A percentile compares a stretch with the other conserved stretches of the same genome.
Conservation (phyloP, 192 early-diverging fungal genomes). For the Gamsiella multidivaricata region DNA sequence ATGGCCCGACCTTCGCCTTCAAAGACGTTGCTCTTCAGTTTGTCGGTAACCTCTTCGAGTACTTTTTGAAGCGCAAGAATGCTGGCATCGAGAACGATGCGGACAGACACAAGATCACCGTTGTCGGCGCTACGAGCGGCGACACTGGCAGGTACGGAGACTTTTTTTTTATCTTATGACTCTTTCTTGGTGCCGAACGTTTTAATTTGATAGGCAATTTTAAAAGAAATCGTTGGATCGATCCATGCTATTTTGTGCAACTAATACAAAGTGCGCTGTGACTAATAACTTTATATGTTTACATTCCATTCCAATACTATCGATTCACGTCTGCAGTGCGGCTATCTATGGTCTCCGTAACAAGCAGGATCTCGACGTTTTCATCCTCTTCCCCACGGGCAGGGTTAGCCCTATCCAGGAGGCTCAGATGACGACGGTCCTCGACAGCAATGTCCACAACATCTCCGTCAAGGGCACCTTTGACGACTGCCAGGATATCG, state of each 20-base stretch:
- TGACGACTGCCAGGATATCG: constrained; percentile 97
- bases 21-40: constrained; percentile 98
- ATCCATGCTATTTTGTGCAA: neutral
- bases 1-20: constrained; percentile 98
- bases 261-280: constrained; percentile 6
- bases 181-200: no score
- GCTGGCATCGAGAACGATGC: constrained; percentile 57
- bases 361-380: constrained; percentile 93
- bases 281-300: constrained; percentile 45
- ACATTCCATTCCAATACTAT: constrained; percentile 4
- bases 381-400: constrained; percentile 91
- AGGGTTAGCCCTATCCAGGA: constrained; percentile 95
- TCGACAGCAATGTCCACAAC: constrained; percentile 94
- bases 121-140: constrained; percentile 95
- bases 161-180: constrained; percentile 5
- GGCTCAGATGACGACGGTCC: constrained; percentile 97
- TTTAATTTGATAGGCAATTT: no score
- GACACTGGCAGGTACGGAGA: constrained; percentile 84
- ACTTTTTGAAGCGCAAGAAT: constrained; percentile 87
- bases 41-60: constrained; percentile 97
- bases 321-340: constrained; percentile 70
- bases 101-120: constrained; percentile 76
- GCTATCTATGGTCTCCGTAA: constrained; percentile 93
- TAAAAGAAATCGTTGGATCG: no score
- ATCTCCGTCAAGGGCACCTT: constrained; percentile 94